Conservation (phyloP, 805 yeast genomes). For the Saccharomycopsis olivae region DNA sequence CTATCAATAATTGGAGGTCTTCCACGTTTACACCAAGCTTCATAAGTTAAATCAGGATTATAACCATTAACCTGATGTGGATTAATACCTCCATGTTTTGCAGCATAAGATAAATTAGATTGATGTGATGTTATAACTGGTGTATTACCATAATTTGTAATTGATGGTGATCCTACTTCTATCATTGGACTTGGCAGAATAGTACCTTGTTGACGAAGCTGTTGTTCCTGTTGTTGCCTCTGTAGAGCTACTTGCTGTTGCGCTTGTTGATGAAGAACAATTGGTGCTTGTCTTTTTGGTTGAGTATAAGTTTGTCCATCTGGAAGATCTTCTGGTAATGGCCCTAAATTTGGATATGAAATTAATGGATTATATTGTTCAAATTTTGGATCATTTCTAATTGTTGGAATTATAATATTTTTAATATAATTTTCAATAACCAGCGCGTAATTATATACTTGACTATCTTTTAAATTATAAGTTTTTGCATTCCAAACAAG, state of each 20-base stretch:
- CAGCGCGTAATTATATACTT: constrained; percentile 57
- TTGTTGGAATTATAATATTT: constrained; percentile 27
- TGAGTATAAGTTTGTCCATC: background rate
- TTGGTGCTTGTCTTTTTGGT: background rate
- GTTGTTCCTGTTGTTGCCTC: too few relatives aligned
- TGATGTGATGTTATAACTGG: background rate
- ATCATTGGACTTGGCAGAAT: background rate
- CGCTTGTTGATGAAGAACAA: background rate
- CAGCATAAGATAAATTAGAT: background rate
- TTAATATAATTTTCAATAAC: constrained; percentile 33
- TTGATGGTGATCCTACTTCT: background rate
- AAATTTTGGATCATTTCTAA: constrained; percentile 17
- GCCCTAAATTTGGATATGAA: constrained; percentile 46
- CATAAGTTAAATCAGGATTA: constrained; percentile 11
- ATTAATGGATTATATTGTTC: constrained; percentile 25
- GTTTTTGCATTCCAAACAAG: constrained; percentile 85
- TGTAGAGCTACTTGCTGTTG: background rate
- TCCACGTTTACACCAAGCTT: constrained; percentile 55
- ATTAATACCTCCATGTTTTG: background rate
- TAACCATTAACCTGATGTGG: background rate
- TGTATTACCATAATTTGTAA: constrained; percentile 1
- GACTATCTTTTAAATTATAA: constrained; percentile 63
- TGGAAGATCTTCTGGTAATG: constrained; percentile 41
- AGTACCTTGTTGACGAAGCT: too few relatives aligned
- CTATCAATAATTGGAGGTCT: constrained; percentile 86